These are phyloP conservation scores for Malus hybrid DNA, from an alignment of 331 rosid species.

Conservation along the genomic window DNA sequence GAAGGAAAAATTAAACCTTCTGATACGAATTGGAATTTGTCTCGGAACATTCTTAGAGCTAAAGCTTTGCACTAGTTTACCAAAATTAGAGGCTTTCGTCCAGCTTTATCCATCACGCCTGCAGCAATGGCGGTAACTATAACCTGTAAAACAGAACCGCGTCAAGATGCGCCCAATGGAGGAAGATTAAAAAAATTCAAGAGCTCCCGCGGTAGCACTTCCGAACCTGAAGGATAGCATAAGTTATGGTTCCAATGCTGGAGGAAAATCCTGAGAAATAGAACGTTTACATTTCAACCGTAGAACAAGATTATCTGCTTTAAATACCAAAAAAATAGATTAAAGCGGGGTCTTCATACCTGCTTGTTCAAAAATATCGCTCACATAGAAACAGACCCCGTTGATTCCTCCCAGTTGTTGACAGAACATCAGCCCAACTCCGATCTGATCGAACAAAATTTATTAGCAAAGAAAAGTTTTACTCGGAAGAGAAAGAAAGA, in stretches of 20 bases:
- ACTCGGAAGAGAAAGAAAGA: not conserved
- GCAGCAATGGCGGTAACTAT: conserved; percentile 58
- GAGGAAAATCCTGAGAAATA: conserved; percentile 61
- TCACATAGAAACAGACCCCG: conserved; percentile 67
- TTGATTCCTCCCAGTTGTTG: conserved; percentile 97
- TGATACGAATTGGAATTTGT: not conserved
- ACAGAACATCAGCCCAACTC: conserved; percentile 76
- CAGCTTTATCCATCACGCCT: conserved; percentile 53
- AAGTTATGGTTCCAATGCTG: conserved; percentile 45
- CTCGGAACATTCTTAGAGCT: conserved; percentile 4
- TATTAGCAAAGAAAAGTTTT: not conserved
- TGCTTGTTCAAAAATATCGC: conserved; percentile 76
- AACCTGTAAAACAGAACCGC: conserved; percentile 34
- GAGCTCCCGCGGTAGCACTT: conserved; percentile 1
- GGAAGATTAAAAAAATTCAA: not conserved
- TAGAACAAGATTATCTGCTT: not conserved
- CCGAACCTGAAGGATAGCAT: conserved; percentile 72
- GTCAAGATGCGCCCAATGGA: not conserved
- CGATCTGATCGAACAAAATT: conserved; percentile 45
- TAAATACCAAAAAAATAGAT: too few relatives aligned
- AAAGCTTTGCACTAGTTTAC: conserved; percentile 26
- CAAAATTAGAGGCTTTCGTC: conserved; percentile 82
- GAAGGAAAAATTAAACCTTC: conserved; percentile 8
- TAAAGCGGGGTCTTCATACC: conserved; percentile 31
- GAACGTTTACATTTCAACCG: not conserved